phyloP scores from a whole-genome alignment of 2,329 filamentous ascomycete species.

The Hirsutella thompsonii region DNA sequence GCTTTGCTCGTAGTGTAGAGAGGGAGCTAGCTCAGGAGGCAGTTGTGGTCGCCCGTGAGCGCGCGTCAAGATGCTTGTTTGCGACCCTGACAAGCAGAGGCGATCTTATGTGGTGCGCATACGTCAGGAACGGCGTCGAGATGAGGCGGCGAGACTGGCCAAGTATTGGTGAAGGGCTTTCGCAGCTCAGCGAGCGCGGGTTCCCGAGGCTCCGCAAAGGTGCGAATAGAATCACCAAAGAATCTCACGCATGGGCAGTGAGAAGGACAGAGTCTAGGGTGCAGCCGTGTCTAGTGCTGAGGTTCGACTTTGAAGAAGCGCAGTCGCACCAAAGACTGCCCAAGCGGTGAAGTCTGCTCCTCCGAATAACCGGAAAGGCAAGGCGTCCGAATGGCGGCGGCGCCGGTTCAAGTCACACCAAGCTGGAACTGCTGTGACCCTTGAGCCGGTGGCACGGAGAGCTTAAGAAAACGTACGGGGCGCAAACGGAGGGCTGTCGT shows the following conservation, averaged over 20 bases:
- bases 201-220: too few species aligned
- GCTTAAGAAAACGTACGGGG: too few species aligned
- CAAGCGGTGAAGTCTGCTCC: not conserved
- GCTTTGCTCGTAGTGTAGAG: too few species aligned
- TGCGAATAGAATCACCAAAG: too few species aligned
- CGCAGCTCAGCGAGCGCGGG: not conserved
- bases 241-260: not conserved
- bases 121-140: not conserved
- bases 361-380: not conserved
- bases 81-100: not conserved
- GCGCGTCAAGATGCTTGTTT: not conserved
- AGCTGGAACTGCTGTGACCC: not conserved
- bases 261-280: not conserved
- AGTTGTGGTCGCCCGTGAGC: not conserved
- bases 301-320: not conserved
- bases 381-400: not conserved
- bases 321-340: not conserved
- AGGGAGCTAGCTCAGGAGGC: not conserved
- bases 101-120: not conserved
- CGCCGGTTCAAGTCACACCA: conserved; percentile 1
- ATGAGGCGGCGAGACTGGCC: too few species aligned
- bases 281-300: not conserved
- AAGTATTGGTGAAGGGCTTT: not conserved
- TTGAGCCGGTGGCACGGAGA: not conserved
- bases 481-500: too few species aligned